Evolutionary conservation across 805 yeast species (phyloP).

Genomic region (Wickerhamomyces ciferrii): DNA sequence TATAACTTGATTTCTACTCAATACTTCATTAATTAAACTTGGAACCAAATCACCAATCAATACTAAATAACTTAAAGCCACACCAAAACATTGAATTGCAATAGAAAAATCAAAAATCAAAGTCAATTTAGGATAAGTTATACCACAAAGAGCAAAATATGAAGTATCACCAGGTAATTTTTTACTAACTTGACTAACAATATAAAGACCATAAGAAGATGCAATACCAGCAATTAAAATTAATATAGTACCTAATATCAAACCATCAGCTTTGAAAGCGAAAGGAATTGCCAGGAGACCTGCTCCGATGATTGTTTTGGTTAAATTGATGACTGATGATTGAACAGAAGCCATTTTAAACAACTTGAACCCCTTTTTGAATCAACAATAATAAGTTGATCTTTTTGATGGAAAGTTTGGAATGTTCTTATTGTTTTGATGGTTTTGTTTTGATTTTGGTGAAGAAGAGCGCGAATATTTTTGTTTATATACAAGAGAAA

Average conservation of each 20-base stretch:
- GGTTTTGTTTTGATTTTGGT: too few relatives aligned
- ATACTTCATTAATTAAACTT: constrained; percentile 39
- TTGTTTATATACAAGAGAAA: too few relatives aligned
- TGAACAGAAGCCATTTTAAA: constrained; percentile 16
- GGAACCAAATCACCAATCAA: constrained; percentile 78
- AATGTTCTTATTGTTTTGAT: too few relatives aligned
- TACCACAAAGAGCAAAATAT: constrained; percentile 63
- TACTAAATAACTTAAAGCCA: constrained; percentile 64
- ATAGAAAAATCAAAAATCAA: constrained; percentile 73
- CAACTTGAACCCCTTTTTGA: background rate
- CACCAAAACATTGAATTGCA: constrained; percentile 76
- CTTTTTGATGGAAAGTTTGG: too few relatives aligned
- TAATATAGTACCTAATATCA: constrained; percentile 49
- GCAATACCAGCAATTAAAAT: constrained; percentile 59
- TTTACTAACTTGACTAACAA: constrained; percentile 55
- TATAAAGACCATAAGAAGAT: constrained; percentile 61
- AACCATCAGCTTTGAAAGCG: constrained; percentile 65
- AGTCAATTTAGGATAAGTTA: constrained; percentile 67
- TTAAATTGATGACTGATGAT: constrained; percentile 62
- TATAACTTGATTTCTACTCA: constrained; percentile 35
- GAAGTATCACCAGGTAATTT: constrained; percentile 54
- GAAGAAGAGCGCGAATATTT: too few relatives aligned
- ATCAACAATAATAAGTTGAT: too few relatives aligned
- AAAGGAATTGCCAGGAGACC: constrained; percentile 75
- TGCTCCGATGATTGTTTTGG: constrained; percentile 78